Percentiles rank a stretch among this genome's conserved stretches.
phyloP scores from a whole-genome alignment of 106 monocot genomes.

The Dendrobium catenatum region DNA sequence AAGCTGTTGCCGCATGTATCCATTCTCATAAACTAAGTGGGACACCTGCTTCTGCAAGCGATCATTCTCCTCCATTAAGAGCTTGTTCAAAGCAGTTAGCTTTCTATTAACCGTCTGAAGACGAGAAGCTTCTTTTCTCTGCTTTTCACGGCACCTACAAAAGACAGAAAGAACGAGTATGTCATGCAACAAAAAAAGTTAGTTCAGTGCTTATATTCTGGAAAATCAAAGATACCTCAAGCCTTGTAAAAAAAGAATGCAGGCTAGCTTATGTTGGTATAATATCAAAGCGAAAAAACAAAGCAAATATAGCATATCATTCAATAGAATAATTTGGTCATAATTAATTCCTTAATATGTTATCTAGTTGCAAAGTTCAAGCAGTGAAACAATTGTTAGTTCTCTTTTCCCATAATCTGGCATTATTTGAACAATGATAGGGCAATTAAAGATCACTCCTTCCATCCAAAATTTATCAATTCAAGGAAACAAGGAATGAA shows the following conservation, averaged over 20 bases:
- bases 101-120: conserved; percentile 87
- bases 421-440: background rate
- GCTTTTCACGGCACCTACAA: conserved; percentile 87
- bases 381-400: background rate
- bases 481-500: background rate
- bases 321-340: background rate
- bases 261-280: background rate
- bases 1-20: conserved; percentile 77
- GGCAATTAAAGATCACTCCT: background rate
- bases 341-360: background rate
- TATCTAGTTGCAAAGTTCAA: background rate
- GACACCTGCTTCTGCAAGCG: conserved; percentile 94
- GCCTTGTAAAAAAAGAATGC: too few species aligned
- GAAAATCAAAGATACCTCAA: background rate
- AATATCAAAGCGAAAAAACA: background rate
- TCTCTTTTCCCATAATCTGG: too few species aligned
- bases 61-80: conserved; percentile 96
- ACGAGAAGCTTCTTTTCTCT: conserved; percentile 80
- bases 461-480: background rate
- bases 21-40: conserved; percentile 82
- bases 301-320: background rate
- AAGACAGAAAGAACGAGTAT: background rate
- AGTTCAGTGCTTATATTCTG: background rate
- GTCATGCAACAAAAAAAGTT: background rate
- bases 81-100: conserved; percentile 92